Conservation (phyloP, 768 basidiomycete species). For the Boletus reticulatus region DNA sequence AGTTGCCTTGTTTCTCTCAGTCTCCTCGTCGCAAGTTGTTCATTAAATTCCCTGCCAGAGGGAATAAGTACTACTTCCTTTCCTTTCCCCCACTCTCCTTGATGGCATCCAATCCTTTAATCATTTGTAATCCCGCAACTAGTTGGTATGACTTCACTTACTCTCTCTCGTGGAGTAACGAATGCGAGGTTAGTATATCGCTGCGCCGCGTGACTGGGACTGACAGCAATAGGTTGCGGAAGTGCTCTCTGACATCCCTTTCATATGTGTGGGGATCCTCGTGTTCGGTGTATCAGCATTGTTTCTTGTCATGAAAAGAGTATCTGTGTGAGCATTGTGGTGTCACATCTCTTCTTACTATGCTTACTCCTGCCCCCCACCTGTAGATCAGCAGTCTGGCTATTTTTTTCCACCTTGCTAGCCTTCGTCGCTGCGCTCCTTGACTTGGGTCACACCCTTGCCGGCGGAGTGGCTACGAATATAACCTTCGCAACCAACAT, state of each 20-base stretch:
- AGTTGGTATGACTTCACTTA: slow-evolving; percentile 26
- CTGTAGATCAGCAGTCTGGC: slow-evolving; percentile 44
- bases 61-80: slow-evolving; percentile 2
- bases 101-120: slow-evolving; percentile 17
- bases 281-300: slow-evolving; percentile 59
- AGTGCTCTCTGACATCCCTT: slow-evolving; percentile 62
- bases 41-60: slow-evolving; percentile 3
- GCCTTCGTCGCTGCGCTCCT: slow-evolving; percentile 62
- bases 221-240: slow-evolving; percentile 45
- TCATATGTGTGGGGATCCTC: slow-evolving; percentile 65
- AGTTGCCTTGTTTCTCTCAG: background rate
- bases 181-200: slow-evolving; percentile 41
- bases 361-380: background rate
- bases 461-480: slow-evolving; percentile 32
- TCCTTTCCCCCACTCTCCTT: slow-evolving; percentile 16
- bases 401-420: slow-evolving; percentile 57
- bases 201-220: background rate
- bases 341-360: background rate
- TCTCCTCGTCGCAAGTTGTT: background rate
- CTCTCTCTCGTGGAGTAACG: slow-evolving; percentile 37
- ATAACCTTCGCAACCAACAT: slow-evolving; percentile 20
- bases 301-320: slow-evolving; percentile 50
- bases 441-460: slow-evolving; percentile 57
- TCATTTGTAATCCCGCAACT: slow-evolving; percentile 8
- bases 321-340: slow-evolving; percentile 44